Conservation (phyloP, 2,329 filamentous ascomycete genomes). For the Pseudogymnoascus sp. region DNA sequence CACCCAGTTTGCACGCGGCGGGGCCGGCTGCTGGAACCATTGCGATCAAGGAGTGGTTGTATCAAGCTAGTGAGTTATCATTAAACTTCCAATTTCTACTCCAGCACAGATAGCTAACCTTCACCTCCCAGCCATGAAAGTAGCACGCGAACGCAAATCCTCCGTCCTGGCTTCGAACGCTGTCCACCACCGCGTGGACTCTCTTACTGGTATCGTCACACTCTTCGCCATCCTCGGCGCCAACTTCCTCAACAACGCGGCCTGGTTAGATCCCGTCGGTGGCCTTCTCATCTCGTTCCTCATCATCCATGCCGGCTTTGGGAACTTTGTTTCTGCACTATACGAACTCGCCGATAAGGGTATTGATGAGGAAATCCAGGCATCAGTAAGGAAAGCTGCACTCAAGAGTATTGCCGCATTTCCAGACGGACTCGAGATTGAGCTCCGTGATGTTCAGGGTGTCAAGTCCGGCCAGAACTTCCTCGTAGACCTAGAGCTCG, state of each 20-base stretch:
- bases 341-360: slow-evolving; percentile 86
- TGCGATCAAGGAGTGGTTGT: slow-evolving; percentile 91
- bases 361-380: slow-evolving; percentile 77
- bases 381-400: slow-evolving; percentile 61
- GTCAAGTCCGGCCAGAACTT: slow-evolving; percentile 97
- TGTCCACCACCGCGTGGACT: slow-evolving; percentile 93
- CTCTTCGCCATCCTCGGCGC: slow-evolving; percentile 83
- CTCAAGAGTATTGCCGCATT: slow-evolving; percentile 51
- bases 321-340: slow-evolving; percentile 75
- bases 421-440: slow-evolving; percentile 50
- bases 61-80: slow-evolving; percentile 74
- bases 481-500: slow-evolving; percentile 81
- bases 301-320: slow-evolving; percentile 83
- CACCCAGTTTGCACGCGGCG: slow-evolving; percentile 85
- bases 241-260: slow-evolving; percentile 76
- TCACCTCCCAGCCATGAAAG: slow-evolving; percentile 69
- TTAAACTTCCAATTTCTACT: not conserved
- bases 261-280: slow-evolving; percentile 91
- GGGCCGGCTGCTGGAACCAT: slow-evolving; percentile 92
- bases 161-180: slow-evolving; percentile 95
- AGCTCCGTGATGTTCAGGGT: slow-evolving; percentile 68
- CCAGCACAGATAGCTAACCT: slow-evolving; percentile 18
- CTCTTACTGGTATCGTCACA: slow-evolving; percentile 88
- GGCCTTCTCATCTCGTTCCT: slow-evolving; percentile 87
- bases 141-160: slow-evolving; percentile 88